Evolutionary conservation across 1,284 basidiomycete species (phyloP), one percentile per base, ranked within the genome.

Genomic region (Boletus sp.): DNA sequence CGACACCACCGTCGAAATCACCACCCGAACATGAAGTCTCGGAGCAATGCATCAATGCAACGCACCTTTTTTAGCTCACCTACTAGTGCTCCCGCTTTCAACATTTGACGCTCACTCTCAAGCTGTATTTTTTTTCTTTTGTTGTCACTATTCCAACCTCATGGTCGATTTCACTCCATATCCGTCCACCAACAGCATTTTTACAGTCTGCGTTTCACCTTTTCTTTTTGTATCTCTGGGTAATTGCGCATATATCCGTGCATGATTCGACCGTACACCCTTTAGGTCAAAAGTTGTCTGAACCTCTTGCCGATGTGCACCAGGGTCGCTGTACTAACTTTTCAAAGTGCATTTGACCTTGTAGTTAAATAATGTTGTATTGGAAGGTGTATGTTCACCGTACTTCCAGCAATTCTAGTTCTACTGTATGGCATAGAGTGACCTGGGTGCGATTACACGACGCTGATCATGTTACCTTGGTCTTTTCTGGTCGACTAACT

Each of bases 1-100:
- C 63, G 61, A 30, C 61, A 69, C 48, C 46, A 59, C 36, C 58
- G 57, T 43, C 64, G 69, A 45, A 56, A 72, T 35, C 69, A 77
- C 57, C 81, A 84, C 60, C 82, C 85, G 16, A 88, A 88, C 59
- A 68, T 70, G 59, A 88, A 85, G 69, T 71, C 71, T 45, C 76
- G 84, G 35, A 73, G 78, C 52, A 73, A 76, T 35, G 72, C 74
- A 50, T 76, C 81, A 43, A 66, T 73, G 60, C 85, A 88, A 65
- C 77, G 85, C 51, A 69, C 69, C 17, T 76, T 71, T 53, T 74
- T 74, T 52, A 68, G 66, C 29, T 71, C 70, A 16, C 61, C 70
- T 25, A 57, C 55, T 44, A 62, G 61, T 2, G 59, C 55, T 45
- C 63, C 67, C 6, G 36, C 51, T 7, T 44, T 68, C 45, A 66